phyloP scores from a whole-genome alignment of 768 basidiomycete species.

The Dentipellis sp. region DNA sequence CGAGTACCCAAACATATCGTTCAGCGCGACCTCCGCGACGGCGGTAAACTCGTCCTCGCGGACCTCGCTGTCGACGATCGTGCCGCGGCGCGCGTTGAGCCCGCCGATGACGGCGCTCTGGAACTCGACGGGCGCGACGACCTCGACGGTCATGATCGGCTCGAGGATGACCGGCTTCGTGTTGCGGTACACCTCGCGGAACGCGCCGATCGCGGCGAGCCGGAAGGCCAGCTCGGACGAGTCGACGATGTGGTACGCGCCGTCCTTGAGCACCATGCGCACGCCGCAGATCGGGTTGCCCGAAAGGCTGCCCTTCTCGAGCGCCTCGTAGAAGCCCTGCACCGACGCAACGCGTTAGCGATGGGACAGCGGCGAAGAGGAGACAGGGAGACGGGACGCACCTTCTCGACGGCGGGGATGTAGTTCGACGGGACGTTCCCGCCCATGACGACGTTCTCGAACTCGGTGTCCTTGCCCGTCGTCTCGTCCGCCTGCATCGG shows the following conservation, averaged over 20 bases:
- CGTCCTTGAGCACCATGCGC: conserved; percentile 84
- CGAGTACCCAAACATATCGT: conserved; percentile 98
- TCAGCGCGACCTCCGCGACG: conserved; percentile 85
- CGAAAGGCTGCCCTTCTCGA: conserved; percentile 83
- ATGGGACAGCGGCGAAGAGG: too few relatives aligned
- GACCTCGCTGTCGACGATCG: conserved; percentile 92
- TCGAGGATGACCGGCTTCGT: conserved; percentile 81
- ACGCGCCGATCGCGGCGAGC: conserved; percentile 82
- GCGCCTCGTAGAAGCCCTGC: conserved; percentile 90
- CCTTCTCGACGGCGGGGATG: conserved; percentile 94
- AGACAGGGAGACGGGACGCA: too few relatives aligned
- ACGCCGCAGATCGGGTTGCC: conserved; percentile 85
- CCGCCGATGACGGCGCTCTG: conserved; percentile 95
- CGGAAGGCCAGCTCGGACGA: conserved; percentile 96
- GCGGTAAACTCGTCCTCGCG: conserved; percentile 95
- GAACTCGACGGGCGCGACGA: conserved; percentile 93
- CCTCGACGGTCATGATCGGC: conserved; percentile 98
- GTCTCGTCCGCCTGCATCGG: conserved; percentile 71
- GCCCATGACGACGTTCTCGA: conserved; percentile 85
- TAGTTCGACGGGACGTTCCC: conserved; percentile 86
- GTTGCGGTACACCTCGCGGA: conserved; percentile 78
- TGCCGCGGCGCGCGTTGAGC: conserved; percentile 85
- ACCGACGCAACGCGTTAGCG: background rate
- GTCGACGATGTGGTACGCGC: conserved; percentile 88
- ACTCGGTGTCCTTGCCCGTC: conserved; percentile 74